Evolutionary conservation across 208 protist genomes (phyloP), one percentile per base, ranked within the genome.

Genomic region (Trypanosoma rangeli): DNA sequence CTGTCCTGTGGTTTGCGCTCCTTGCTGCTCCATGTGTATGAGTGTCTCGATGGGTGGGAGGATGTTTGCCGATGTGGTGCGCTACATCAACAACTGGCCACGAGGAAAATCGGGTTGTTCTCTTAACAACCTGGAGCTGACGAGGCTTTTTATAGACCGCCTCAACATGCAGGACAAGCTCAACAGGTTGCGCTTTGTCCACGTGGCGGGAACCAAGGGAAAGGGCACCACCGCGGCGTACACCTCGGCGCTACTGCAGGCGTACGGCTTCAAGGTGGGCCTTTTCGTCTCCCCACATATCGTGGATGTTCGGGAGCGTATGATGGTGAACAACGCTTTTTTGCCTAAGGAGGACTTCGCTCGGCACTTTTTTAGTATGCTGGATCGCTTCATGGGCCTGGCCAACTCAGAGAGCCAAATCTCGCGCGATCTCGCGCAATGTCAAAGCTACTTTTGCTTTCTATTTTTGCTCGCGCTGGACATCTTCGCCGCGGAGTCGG

Each of bases 91-190:
- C 26, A 74, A 68, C 50, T 85, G 89, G 76, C 86, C 80, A 20
- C 62, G 48, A 29, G 73, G 76, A 8, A 76, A 73, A 42, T 74
- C 74, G 1, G 76, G 82, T 28, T 78, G 71, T 33, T 77, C 66
- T 63, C 69, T 71, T 12, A 80, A 99, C 82, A 98, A 98, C 83
- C 84, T 93, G 44, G 92, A 98, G 76, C 84, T 90, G 18, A 93
- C 80, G 15, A 68, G 80, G 70, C 61, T 83, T 39, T 74, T 87
- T 8, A 33, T 93, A 28, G 82, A 90, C 48, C 79, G 84, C 63
- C 83, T 99, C 77, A 82, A 94, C 92, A 86, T 99, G 96, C 62
- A 91, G 68, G 83, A 85, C 9, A 84, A 97, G 64, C 86, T 98
- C 57, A 81, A 94, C 33, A 89, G 91, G 68, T 89, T 99, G 70